phyloP scores from a whole-genome alignment of 2,329 filamentous ascomycete genomes.

The Aspergillus quadricinctus region DNA sequence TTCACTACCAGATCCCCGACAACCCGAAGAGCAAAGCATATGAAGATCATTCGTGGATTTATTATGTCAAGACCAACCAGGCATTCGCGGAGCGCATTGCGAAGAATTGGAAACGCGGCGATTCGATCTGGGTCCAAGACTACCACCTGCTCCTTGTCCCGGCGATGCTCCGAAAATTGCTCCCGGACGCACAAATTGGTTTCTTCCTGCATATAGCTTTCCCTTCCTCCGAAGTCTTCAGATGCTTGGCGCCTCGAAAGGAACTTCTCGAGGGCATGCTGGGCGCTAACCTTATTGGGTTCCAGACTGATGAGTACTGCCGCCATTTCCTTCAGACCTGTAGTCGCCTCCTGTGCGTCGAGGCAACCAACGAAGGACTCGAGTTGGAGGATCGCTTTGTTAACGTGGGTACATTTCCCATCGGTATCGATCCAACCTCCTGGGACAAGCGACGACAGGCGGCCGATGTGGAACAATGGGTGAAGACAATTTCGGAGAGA shows the following conservation, averaged over 20 bases:
- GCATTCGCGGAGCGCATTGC: constrained; percentile 88
- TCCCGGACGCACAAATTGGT: constrained; percentile 86
- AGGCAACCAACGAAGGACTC: constrained; percentile 81
- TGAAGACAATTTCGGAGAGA: constrained; percentile 72
- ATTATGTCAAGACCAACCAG: constrained; percentile 88
- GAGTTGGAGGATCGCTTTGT: constrained; percentile 92
- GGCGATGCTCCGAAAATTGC: constrained; percentile 78
- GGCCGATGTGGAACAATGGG: constrained; percentile 70
- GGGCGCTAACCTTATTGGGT: constrained; percentile 85
- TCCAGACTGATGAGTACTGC: constrained; percentile 90
- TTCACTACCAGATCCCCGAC: constrained; percentile 97
- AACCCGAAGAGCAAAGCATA: constrained; percentile 98
- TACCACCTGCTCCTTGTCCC: constrained; percentile 91
- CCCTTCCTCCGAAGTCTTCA: constrained; percentile 92
- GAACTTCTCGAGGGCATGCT: constrained; percentile 88
- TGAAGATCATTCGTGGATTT: constrained; percentile 93
- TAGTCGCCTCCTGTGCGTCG: constrained; percentile 83
- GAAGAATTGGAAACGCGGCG: constrained; percentile 87
- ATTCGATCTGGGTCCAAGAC: constrained; percentile 92
- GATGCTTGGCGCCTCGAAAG: constrained; percentile 81
- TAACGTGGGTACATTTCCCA: constrained; percentile 78
- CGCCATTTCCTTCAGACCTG: constrained; percentile 95
- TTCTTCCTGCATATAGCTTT: constrained; percentile 96
- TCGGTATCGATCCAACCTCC: constrained; percentile 82
- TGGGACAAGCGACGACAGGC: constrained; percentile 68